Evolutionary conservation across 306 rosid species (phyloP), one percentile per base, ranked within the genome.

Genomic region (Cicer chorassanicum): DNA sequence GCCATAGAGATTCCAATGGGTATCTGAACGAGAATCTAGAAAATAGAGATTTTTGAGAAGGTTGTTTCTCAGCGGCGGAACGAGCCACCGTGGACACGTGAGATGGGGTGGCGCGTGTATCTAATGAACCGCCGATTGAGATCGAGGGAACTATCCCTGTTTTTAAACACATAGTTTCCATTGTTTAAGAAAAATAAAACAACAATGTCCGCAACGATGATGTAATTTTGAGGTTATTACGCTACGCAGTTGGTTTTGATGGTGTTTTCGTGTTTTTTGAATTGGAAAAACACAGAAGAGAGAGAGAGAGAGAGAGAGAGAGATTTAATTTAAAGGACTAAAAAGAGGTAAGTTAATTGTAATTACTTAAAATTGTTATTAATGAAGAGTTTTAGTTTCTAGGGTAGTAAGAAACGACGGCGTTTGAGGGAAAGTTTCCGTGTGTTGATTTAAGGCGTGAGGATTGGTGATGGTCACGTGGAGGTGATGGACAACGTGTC

Each of bases 1-100:
- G 85, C 98, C 97, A 93, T 16, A 89, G 70, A 62, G 92, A 93
- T 78, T 76, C 88, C 78, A 93, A 48, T 8, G 93, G 93, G 39
- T 77, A 77, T 39, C 82, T 77, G 29, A 91, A 89, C 1, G 91
- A 89, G 77, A 94, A 87, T 53, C 92, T 91, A 19, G 90, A 78
- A 64, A 85, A 83, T 56, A 88, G 6, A 15, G 87, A 77, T 43
- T 75, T 81, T 13, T 72, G 84, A 44, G 76, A 21, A 11, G 85
- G 43, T 65, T 85, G 43, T 65, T 85, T 84, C 41, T 84, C 89
- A 14, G 57, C 66, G 24, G 70, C 14, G 7, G 88, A 14, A 43
- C 85, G 78, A 57, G 83, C 89, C 73, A 85, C 71, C 64, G 91
- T 74, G 74, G 87, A 82, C 9, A 89, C 80, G 59, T 84, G 89